These are phyloP conservation scores for Cubamyces sp. DNA, from an alignment of 768 basidiomycete species.

Conservation along the genomic window DNA sequence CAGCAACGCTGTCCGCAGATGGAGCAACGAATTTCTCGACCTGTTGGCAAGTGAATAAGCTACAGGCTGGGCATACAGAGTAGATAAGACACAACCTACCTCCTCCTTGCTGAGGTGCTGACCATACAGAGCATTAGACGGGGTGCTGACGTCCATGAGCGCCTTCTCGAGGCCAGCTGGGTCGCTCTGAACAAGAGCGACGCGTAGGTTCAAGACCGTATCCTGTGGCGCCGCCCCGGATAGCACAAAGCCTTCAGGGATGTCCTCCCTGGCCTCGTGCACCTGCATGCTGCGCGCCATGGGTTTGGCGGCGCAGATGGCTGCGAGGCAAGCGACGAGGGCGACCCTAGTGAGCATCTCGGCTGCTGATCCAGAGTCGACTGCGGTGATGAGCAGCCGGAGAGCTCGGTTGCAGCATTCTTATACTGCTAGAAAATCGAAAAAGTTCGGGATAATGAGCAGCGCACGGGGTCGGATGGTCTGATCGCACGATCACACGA, in stretches of 20 bases:
- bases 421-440: background rate
- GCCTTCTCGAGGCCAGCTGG: slow-evolving; percentile 42
- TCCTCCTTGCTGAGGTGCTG: slow-evolving; percentile 44
- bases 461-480: no score
- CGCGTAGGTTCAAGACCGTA: slow-evolving; percentile 40
- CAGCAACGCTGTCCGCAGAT: slow-evolving; percentile 30
- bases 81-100: slow-evolving; percentile 29
- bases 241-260: slow-evolving; percentile 36
- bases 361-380: slow-evolving; percentile 3
- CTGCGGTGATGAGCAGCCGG: background rate
- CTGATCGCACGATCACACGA: background rate
- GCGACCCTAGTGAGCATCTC: slow-evolving; percentile 4
- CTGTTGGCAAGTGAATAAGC: slow-evolving; percentile 12
- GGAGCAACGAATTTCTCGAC: slow-evolving; percentile 35
- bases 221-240: slow-evolving; percentile 36
- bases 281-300: slow-evolving; percentile 32
- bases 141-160: slow-evolving; percentile 43
- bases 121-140: slow-evolving; percentile 40
- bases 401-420: background rate
- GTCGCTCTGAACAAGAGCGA: slow-evolving; percentile 42
- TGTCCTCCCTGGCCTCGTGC: slow-evolving; percentile 34
- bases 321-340: slow-evolving; percentile 28
- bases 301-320: slow-evolving; percentile 28
- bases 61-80: no score
- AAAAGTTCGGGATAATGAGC: background rate